A percentile compares a stretch with the other conserved stretches of the same genome.
Evolutionary conservation across 352 stramenopile genomes (phyloP).

Genomic region (Aphanomyces stellatus): DNA sequence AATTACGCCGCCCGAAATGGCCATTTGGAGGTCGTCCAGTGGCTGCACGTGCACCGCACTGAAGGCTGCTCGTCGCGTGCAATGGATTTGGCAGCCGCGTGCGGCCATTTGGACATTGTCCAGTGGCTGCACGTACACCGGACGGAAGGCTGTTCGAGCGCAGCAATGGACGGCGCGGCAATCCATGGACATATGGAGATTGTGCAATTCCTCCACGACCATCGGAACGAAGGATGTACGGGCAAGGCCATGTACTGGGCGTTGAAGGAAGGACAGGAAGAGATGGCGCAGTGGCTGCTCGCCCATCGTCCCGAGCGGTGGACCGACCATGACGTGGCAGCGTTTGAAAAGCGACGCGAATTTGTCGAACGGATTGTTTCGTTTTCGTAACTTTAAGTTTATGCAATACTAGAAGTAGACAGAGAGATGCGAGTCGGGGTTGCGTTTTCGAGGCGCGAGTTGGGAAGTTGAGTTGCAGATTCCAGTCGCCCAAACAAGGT

Average conservation of each 20-base stretch:
- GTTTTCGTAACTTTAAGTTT: too few relatives aligned
- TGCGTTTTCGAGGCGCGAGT: too few relatives aligned
- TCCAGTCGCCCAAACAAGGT: too few relatives aligned
- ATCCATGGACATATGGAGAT: constrained; percentile 26
- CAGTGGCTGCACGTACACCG: constrained; percentile 30
- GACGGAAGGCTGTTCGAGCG: constrained; percentile 32
- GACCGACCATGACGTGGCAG: constrained; percentile 7
- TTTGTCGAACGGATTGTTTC: too few relatives aligned
- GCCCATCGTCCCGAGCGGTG: constrained; percentile 19
- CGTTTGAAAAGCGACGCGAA: constrained; percentile 18
- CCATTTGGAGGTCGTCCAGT: constrained; percentile 27
- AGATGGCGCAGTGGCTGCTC: constrained; percentile 22
- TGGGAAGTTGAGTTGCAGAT: too few relatives aligned
- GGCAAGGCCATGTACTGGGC: constrained; percentile 26
- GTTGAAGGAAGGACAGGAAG: constrained; percentile 24
- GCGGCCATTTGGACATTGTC: constrained; percentile 30
- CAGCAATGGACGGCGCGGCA: constrained; percentile 25
- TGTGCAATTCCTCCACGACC: constrained; percentile 30
- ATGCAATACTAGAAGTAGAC: too few relatives aligned
- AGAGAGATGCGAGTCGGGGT: too few relatives aligned
- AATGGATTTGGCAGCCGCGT: constrained; percentile 28
- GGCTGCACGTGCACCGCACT: constrained; percentile 22
- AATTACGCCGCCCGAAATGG: constrained; percentile 27
- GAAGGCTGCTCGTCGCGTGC: constrained; percentile 3
- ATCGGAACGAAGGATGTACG: constrained; percentile 31